Evolutionary conservation across 2,329 filamentous ascomycete species (phyloP).

Genomic region (Ophiosphaerella narmari): DNA sequence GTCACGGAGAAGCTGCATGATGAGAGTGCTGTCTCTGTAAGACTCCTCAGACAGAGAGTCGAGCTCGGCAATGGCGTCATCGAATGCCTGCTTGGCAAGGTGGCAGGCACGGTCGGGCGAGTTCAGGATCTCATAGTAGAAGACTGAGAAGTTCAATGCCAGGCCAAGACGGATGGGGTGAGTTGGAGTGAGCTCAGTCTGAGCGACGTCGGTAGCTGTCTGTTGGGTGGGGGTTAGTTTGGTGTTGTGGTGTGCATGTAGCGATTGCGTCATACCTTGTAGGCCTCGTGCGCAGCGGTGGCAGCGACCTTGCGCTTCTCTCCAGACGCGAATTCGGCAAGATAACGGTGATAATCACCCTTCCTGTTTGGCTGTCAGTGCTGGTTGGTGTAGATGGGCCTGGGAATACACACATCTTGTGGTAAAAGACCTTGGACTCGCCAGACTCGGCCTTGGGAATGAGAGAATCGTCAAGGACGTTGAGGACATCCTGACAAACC

Average conservation of each 20-base stretch:
- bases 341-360: constrained; percentile 95
- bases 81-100: constrained; percentile 98
- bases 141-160: constrained; percentile 98
- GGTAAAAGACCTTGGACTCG: constrained; percentile 99
- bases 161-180: constrained; percentile 98
- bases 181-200: constrained; percentile 95
- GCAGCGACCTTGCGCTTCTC: constrained; percentile 91
- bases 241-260: constrained; percentile 10
- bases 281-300: constrained; percentile 87
- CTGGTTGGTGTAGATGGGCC: constrained; percentile 6
- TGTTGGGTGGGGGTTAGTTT: constrained; percentile 46
- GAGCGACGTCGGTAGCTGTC: constrained; percentile 97
- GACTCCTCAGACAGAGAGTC: constrained; percentile 97
- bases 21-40: constrained; percentile 97
- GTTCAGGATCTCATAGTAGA: constrained; percentile 99
- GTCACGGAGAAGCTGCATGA: constrained; percentile 98
- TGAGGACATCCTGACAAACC: constrained; percentile 96
- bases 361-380: constrained; percentile 65
- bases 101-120: constrained; percentile 97
- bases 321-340: constrained; percentile 89
- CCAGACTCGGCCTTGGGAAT: constrained; percentile 95
- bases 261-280: constrained; percentile 74
- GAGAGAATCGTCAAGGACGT: constrained; percentile 88
- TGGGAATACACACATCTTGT: constrained; percentile 84
- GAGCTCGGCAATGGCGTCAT: constrained; percentile 97